Conservation (phyloP, 495 filamentous ascomycete species). For the Tuber microsphaerosporum region DNA sequence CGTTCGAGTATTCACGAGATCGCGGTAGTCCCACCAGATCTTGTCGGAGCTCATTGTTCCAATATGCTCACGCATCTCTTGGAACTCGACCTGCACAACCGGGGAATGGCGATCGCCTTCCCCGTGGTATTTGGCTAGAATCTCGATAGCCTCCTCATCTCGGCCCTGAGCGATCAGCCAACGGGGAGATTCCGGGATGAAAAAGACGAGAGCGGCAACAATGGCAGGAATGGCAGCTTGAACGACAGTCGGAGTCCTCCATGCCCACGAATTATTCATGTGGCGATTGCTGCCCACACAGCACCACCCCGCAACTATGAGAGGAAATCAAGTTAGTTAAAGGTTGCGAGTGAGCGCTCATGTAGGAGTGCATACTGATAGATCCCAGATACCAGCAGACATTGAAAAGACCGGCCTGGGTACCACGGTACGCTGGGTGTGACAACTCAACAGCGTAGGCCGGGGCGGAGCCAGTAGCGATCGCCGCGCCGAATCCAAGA, state of each 20-base stretch:
- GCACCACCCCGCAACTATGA: conserved; percentile 25
- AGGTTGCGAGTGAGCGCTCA: neutral
- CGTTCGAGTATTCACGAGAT: conserved; percentile 49
- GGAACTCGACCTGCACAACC: conserved; percentile 37
- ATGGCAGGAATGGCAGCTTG: conserved; percentile 48
- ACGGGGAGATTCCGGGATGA: conserved; percentile 41
- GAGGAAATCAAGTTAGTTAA: neutral
- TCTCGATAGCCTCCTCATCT: conserved; percentile 51
- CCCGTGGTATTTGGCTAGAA: conserved; percentile 48
- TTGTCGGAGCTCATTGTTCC: conserved; percentile 46
- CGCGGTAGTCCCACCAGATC: conserved; percentile 54
- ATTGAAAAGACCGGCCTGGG: conserved; percentile 59
- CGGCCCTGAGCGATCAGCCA: conserved; percentile 56
- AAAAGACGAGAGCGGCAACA: conserved; percentile 51
- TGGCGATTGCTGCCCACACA: conserved; percentile 35
- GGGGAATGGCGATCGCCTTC: conserved; percentile 27
- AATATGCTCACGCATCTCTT: conserved; percentile 40
- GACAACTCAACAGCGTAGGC: conserved; percentile 58
- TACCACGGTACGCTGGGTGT: conserved; percentile 57
- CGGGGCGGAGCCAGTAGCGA: conserved; percentile 57
- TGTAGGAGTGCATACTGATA: conserved; percentile 31
- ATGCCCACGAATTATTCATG: conserved; percentile 53
- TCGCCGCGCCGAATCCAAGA: conserved; percentile 54
- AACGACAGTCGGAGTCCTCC: conserved; percentile 56
- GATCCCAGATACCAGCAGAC: conserved; percentile 57